Evolutionary conservation across 495 filamentous ascomycete genomes (phyloP).

Genomic region (Penicillium herquei): DNA sequence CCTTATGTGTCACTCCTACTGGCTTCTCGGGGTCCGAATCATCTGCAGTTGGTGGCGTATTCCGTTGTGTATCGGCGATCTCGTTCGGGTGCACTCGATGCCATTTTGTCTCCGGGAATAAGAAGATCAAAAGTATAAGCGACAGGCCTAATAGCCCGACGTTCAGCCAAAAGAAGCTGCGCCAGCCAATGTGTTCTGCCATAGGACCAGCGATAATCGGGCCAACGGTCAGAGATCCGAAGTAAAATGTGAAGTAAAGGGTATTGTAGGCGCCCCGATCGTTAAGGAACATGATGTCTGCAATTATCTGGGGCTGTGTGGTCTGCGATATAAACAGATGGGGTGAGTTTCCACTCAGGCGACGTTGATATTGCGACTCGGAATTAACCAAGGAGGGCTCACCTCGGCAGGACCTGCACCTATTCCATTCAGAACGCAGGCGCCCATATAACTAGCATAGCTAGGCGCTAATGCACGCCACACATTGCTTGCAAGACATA

Average conservation of each 20-base stretch:
- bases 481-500: conserved; percentile 56
- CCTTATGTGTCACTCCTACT: conserved; percentile 12
- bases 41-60: background rate
- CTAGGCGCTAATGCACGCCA: conserved; percentile 59
- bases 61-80: background rate
- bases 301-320: conserved; percentile 60
- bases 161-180: conserved; percentile 58
- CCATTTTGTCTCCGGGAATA: conserved; percentile 64
- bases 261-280: conserved; percentile 66
- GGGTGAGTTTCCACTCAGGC: background rate
- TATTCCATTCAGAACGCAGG: conserved; percentile 59
- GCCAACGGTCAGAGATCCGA: conserved; percentile 47
- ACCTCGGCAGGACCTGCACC: conserved; percentile 53
- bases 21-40: conserved; percentile 20
- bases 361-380: background rate
- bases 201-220: conserved; percentile 61
- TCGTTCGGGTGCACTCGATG: conserved; percentile 40
- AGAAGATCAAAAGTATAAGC: conserved; percentile 49
- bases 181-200: conserved; percentile 55
- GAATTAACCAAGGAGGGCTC: too few species aligned
- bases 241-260: conserved; percentile 58
- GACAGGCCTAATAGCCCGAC: conserved; percentile 47
- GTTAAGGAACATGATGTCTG: conserved; percentile 66
- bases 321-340: conserved; percentile 33
- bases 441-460: conserved; percentile 61